Evolutionary conservation across 768 basidiomycete species (phyloP), one percentile per base, ranked within the genome.

Genomic region (Lactarius quietus): DNA sequence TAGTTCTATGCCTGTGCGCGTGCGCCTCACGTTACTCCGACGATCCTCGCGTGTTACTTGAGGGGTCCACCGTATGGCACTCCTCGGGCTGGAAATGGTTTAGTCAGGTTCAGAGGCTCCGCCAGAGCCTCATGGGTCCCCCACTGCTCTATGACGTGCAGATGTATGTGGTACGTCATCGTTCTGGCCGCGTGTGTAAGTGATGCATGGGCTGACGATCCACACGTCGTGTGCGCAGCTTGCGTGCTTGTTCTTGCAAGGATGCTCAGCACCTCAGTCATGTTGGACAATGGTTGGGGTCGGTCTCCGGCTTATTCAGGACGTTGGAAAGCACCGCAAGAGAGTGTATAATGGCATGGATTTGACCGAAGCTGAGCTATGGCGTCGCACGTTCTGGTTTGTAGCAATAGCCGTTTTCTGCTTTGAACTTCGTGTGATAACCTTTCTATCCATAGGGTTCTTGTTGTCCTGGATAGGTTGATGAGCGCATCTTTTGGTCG

Each of bases 131-230:
- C 36, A 78, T 88, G 23, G 78, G 83, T 0, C 80, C 81, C 17
- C 83, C 88, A 2, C 78, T 81, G 7, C 70, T 94, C 59, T 85
- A 85, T 71, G 90, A 92, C 70, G 75, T 95, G 28, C 93, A 95
- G 72, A 81, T 80, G 26, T 86, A 85, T 70, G 80, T 81, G 70
- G 86, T 87, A 72, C 14, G 74, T 73, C 68, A 73, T 77, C 38
- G 20, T 51, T 61, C 59, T 67, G 77, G 76, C 68, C 60, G 53
- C 67, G 56, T 60, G 64, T 35, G 71, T 74, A 59, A 68, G 69
- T 14, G 35, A 23, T 17, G 43, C 31, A 48, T 31, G 71, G 74
- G 18, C 74, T 74, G 33, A 52, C 33, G n/a, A n/a, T 74, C 33
- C 33, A 33, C 51, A 18, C 57, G 31, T 20, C 29, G 6, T 17